Evolutionary conservation across 1,284 basidiomycete species (phyloP).

Genomic region (Tausonia pullulans): DNA sequence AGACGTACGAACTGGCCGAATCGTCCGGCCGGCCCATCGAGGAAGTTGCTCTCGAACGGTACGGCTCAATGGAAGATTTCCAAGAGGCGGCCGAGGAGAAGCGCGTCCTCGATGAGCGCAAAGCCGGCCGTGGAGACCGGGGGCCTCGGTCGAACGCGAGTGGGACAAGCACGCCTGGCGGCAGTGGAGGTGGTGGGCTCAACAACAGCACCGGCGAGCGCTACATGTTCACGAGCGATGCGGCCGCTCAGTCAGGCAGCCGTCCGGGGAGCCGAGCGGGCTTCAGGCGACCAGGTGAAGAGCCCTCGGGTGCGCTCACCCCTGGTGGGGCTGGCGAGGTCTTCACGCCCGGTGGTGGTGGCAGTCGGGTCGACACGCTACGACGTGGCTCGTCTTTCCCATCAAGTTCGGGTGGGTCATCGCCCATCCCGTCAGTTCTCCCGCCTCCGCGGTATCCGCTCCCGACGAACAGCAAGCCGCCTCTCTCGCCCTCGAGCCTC

Average conservation of each 20-base stretch:
- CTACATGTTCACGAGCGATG: conserved; percentile 34
- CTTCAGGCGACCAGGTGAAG: conserved; percentile 63
- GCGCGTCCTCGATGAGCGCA: conserved; percentile 66
- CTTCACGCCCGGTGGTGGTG: conserved; percentile 27
- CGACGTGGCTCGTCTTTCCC: conserved; percentile 15
- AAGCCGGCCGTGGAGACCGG: conserved; percentile 23
- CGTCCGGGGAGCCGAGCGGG: conserved; percentile 58
- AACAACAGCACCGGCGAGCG: conserved; percentile 18
- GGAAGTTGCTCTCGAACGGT: conserved; percentile 78
- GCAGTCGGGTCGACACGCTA: conserved; percentile 19
- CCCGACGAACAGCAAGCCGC: conserved; percentile 20
- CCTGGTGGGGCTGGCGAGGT: conserved; percentile 25
- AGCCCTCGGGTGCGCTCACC: conserved; percentile 37
- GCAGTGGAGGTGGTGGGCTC: conserved; percentile 25
- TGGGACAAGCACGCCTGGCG: conserved; percentile 32
- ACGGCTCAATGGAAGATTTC: conserved; percentile 72
- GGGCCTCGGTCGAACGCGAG: conserved; percentile 33
- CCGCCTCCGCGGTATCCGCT: conserved; percentile 44
- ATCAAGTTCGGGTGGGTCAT: conserved; percentile 32
- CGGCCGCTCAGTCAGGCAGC: conserved; percentile 12
- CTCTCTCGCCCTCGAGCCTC: conserved; percentile 46
- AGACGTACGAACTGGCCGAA: conserved; percentile 78
- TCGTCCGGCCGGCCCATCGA: conserved; percentile 39
- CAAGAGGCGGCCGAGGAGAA: conserved; percentile 79
- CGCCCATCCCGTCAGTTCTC: conserved; percentile 80